A percentile compares a stretch with the other conserved stretches of the same genome.
Conservation (phyloP, 345 rosid genomes). For the Lagerstroemia speciosa region DNA sequence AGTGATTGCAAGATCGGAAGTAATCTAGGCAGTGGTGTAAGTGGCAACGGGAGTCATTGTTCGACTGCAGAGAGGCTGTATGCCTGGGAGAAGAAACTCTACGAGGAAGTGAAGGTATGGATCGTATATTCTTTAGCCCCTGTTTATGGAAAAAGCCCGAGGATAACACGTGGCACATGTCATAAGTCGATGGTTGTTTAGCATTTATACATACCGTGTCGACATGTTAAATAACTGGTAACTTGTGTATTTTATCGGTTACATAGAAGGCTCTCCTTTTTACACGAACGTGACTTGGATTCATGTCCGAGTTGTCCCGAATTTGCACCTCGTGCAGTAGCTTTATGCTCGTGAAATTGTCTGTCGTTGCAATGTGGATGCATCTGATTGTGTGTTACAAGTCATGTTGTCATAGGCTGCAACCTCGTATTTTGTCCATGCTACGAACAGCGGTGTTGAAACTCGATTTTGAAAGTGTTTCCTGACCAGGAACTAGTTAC, state of each 20-base stretch:
- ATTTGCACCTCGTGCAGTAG: background rate
- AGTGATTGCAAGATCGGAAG: slow-evolving; percentile 28
- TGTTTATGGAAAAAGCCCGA: too few relatives aligned
- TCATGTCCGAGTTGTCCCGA: too few relatives aligned
- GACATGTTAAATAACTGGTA: too few relatives aligned
- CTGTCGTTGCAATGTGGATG: too few relatives aligned
- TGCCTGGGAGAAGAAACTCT: slow-evolving; percentile 97
- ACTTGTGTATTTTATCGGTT: too few relatives aligned
- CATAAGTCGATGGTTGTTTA: too few relatives aligned
- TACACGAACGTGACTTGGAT: too few relatives aligned
- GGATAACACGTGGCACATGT: too few relatives aligned
- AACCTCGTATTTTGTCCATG: background rate
- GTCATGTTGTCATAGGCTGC: background rate
- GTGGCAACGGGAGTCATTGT: slow-evolving; percentile 41
- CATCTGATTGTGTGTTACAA: too few relatives aligned
- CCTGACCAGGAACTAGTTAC: background rate
- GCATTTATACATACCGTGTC: too few relatives aligned
- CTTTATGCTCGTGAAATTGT: background rate
- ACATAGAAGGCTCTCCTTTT: too few relatives aligned
- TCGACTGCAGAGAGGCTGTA: slow-evolving; percentile 78
- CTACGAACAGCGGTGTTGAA: too few relatives aligned
- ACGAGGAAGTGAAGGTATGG: slow-evolving; percentile 78
- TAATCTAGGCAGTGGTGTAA: slow-evolving; percentile 3
- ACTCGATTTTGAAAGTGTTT: background rate
- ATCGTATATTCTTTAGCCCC: slow-evolving; percentile 1